Evolutionary conservation across 192 early-diverging fungal genomes (phyloP), one percentile per base, ranked within the genome.

Genomic region (Martensiomyces pterosporus): DNA sequence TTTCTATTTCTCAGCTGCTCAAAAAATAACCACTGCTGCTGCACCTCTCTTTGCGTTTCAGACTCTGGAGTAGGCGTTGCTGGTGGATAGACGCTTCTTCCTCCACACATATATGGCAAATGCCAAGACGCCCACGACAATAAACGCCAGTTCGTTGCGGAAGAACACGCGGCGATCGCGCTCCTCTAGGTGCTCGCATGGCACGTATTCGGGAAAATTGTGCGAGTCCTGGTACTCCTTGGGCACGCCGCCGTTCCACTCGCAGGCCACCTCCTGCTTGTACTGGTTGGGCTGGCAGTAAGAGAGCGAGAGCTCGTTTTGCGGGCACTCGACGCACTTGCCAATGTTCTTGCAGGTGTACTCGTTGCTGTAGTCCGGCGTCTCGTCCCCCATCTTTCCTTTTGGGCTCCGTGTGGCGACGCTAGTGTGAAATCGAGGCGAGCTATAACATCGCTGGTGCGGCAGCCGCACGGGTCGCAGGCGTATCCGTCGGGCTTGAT

Each of bases 41-140:
- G 29, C 6, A 32, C 29, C 29, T 32, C n/a, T n/a, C n/a, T n/a
- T n/a, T n/a, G n/a, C n/a, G n/a, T n/a, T n/a, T n/a, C 29, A 32
- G 29, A 32, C 29, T 12, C 29, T 32, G 29, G 29, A 32, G 29
- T 32, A 32, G 29, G 6, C 29, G 29, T 8, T 32, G 29, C n/a
- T n/a, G n/a, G n/a, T n/a, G n/a, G n/a, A n/a, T n/a, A n/a, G n/a
- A n/a, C 29, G 29, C 29, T 32, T 32, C 12, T 32, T 32, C 29
- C 68, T 26, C 68, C 68, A 71, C 1, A 46, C 41, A 19, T 71
- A 71, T 2, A 64, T 23, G 6, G 42, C 60, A 56, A 71, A 71
- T 1, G 60, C 68, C 15, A 47, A 3, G 8, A 55, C 9, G 0
- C 68, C 68, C 24, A 71, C 19, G 12, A 48, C 32, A 2, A 71